These are phyloP conservation scores for Aegilops sharonensis DNA, from an alignment of 176 grass and related monocot species.

Conservation along the genomic window DNA sequence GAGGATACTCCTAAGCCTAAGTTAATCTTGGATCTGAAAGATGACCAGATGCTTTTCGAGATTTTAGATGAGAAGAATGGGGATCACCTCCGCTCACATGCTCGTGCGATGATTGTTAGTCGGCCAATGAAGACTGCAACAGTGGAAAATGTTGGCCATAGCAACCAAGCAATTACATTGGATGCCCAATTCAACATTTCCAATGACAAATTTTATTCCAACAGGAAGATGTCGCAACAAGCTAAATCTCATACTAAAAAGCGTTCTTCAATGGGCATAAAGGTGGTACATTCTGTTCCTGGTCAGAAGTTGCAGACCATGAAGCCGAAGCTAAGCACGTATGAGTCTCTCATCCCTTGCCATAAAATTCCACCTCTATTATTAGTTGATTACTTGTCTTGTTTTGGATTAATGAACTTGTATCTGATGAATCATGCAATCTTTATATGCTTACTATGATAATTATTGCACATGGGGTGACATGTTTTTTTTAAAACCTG, in stretches of 20 bases:
- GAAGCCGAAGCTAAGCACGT: slow-evolving; percentile 84
- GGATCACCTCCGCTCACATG: slow-evolving; percentile 82
- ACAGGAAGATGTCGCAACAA: slow-evolving; percentile 75
- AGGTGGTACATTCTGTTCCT: slow-evolving; percentile 85
- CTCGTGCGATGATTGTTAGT: slow-evolving; percentile 80
- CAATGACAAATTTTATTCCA: slow-evolving; percentile 97
- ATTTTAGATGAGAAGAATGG: slow-evolving; percentile 76
- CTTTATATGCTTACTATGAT: not conserved
- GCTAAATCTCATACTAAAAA: slow-evolving; percentile 94
- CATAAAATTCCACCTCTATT: not conserved
- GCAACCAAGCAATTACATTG: slow-evolving; percentile 48
- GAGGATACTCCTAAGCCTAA: slow-evolving; percentile 70
- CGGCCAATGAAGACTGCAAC: slow-evolving; percentile 53
- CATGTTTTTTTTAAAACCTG: not conserved
- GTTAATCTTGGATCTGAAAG: slow-evolving; percentile 91
- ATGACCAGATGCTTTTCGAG: slow-evolving; percentile 98
- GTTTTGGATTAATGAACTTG: not conserved
- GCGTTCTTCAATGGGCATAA: slow-evolving; percentile 68
- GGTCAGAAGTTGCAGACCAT: slow-evolving; percentile 94
- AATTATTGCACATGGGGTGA: not conserved
- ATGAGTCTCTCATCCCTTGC: slow-evolving; percentile 20
- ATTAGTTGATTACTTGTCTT: slow-evolving; percentile 16
- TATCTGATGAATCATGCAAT: slow-evolving; percentile 1
- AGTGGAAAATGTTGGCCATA: slow-evolving; percentile 53
- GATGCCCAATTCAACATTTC: slow-evolving; percentile 79